Percentiles rank a stretch among this genome's conserved stretches.
These are phyloP conservation scores for Phytophthora multivora DNA, from an alignment of 352 stramenopile species.

Conservation along the genomic window DNA sequence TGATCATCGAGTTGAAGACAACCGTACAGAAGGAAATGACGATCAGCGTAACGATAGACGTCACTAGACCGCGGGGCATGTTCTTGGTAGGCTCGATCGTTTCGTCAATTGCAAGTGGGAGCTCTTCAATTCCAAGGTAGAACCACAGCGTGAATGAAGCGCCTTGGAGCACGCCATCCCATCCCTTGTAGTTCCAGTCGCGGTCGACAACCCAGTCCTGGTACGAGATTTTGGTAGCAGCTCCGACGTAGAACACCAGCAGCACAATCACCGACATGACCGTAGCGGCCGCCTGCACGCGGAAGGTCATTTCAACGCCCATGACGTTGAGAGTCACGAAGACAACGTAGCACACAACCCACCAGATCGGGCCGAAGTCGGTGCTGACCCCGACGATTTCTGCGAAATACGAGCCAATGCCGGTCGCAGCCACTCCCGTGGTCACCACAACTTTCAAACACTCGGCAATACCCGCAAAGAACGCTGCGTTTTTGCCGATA, in stretches of 20 bases:
- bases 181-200: conserved; percentile 66
- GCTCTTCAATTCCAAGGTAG: conserved; percentile 69
- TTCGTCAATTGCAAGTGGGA: conserved; percentile 64
- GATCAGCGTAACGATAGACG: conserved; percentile 57
- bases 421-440: conserved; percentile 50
- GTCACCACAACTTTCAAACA: conserved; percentile 65
- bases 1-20: conserved; percentile 68
- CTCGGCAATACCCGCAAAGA: conserved; percentile 64
- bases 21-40: conserved; percentile 60
- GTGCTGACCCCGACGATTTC: conserved; percentile 47
- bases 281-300: conserved; percentile 53
- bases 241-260: conserved; percentile 61
- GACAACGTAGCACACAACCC: conserved; percentile 57
- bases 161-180: conserved; percentile 51
- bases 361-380: conserved; percentile 51
- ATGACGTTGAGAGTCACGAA: conserved; percentile 62
- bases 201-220: conserved; percentile 52
- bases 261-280: conserved; percentile 58
- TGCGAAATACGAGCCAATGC: conserved; percentile 67
- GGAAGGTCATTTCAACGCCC: conserved; percentile 70
- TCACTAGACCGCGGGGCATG: conserved; percentile 58
- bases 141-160: conserved; percentile 72
- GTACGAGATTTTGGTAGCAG: conserved; percentile 55
- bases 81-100: conserved; percentile 66
- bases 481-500: conserved; percentile 49